Base-by-base conservation (phyloP, 176 grass and related monocot genomes). In the Aegilops bicornis region DNA sequence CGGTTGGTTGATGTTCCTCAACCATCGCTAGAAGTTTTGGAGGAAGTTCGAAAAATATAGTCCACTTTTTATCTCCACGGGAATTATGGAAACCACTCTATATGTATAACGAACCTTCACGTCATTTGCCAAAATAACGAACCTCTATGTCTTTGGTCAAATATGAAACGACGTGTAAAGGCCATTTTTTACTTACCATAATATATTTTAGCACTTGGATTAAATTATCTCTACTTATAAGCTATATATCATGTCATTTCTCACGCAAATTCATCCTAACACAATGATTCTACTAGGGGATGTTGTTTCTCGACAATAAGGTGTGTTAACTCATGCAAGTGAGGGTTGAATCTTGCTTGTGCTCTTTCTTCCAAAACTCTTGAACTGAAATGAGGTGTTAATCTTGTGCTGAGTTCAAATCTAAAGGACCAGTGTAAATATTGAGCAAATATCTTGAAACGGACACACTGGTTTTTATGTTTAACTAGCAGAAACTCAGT, bases 191-290 rank as follows among this genome's bases (percentile, higher is more conserved):
- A 39, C 7, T 39, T 39, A 39, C 7, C 6, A 39, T 39, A 2
- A 39, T 39, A 39, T 39, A 7, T 39, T 39, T 39, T 39, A 39
- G 36, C 58, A 60, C 58, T 23, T 2, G n/a, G 9, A 63, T 63
- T 63, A 23, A 24, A 63, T 63, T 62, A 24, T 32, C 31, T 62
- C 7, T 82, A 32, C 74, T 89, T 60, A 62, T 50, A 62, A 36
- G 35, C 35, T 36, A 36, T 36, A 35, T 36, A 36, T 52, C n/a
- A 22, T 92, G 15, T 56, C 66, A 43, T 63, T 73, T 24, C 35
- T 81, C 73, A 98, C 89, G 83, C 95, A 98, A 93, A 95, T 98
- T 75, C 95, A 98, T 86, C 87, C 93, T 30, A 93, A 95, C 82
- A 92, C 88, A 63, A 92, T 95, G 93, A 92, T 95, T 83, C 81